phyloP scores from a whole-genome alignment of 139 green algal species.

The Coccomyxa sp. region DNA sequence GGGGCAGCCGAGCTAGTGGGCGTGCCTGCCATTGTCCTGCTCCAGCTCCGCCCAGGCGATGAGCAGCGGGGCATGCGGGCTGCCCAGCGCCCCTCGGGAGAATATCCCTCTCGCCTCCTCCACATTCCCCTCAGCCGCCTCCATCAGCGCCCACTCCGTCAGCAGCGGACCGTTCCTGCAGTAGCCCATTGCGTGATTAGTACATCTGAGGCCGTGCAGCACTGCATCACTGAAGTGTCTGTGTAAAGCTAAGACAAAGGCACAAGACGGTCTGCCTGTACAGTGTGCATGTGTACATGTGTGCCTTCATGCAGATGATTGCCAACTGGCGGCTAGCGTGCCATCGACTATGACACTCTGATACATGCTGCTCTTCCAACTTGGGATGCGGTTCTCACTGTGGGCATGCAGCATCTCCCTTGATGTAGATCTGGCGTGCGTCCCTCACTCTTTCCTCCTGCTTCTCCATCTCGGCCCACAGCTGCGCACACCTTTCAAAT shows the following conservation, averaged over 20 bases:
- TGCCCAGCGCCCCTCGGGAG: slow-evolving; percentile 26
- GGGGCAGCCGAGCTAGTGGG: too few species aligned
- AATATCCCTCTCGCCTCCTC: slow-evolving; percentile 45
- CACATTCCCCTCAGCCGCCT: slow-evolving; percentile 32
- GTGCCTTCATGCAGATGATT: neutral
- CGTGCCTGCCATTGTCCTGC: slow-evolving; percentile 17
- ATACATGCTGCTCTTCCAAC: too few species aligned
- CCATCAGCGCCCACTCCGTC: slow-evolving; percentile 74
- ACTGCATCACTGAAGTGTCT: neutral
- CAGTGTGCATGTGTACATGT: neutral
- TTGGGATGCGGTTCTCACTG: too few species aligned
- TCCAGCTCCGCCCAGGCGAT: slow-evolving; percentile 58
- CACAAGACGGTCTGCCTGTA: neutral
- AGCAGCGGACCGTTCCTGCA: slow-evolving; percentile 45
- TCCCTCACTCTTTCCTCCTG: too few species aligned
- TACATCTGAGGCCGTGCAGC: neutral
- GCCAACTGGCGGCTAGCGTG: too few species aligned
- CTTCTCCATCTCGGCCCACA: too few species aligned
- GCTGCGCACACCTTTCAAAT: too few species aligned
- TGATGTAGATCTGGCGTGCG: too few species aligned
- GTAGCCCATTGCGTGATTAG: neutral
- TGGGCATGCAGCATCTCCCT: too few species aligned
- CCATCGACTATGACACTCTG: too few species aligned
- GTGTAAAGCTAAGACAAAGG: neutral
- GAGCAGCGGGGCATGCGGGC: slow-evolving; percentile 58